phyloP scores from a whole-genome alignment of 73 alveolate species.

The Paramecium octaurelia region DNA sequence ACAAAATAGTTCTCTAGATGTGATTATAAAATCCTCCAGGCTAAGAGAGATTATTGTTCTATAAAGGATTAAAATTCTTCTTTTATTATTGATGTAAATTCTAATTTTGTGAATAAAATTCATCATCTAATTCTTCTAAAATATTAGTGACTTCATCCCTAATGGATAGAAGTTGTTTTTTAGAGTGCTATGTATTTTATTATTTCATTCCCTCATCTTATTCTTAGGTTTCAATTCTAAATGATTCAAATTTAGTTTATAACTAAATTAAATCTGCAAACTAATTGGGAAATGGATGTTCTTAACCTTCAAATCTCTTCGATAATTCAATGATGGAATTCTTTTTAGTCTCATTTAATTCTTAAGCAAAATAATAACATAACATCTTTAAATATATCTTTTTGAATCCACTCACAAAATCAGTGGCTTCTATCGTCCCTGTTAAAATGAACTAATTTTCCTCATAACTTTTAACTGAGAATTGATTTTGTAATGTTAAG shows the following conservation, averaged over 20 bases:
- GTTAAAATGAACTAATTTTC: conserved; percentile 14
- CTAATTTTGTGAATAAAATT: background rate
- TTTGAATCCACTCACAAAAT: conserved; percentile 10
- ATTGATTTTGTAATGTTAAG: background rate
- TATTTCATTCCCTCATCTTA: background rate
- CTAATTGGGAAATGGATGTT: background rate
- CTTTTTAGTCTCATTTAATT: background rate
- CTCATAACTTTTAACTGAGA: background rate
- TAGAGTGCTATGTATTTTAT: background rate
- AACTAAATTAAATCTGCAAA: background rate
- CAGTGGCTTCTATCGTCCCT: conserved; percentile 13
- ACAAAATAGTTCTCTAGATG: background rate
- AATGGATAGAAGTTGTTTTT: background rate
- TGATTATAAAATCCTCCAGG: background rate
- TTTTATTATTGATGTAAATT: background rate
- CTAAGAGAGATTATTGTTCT: background rate
- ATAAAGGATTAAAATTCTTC: too few species aligned
- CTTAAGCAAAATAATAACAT: background rate
- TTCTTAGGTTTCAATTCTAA: background rate
- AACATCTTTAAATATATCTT: background rate
- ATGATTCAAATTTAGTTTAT: background rate
- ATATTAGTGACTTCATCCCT: background rate
- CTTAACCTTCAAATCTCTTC: background rate
- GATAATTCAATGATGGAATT: background rate
- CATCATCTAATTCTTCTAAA: background rate